Evolutionary conservation across 306 rosid genomes (phyloP).

Genomic region (Phaseolus lunatus): DNA sequence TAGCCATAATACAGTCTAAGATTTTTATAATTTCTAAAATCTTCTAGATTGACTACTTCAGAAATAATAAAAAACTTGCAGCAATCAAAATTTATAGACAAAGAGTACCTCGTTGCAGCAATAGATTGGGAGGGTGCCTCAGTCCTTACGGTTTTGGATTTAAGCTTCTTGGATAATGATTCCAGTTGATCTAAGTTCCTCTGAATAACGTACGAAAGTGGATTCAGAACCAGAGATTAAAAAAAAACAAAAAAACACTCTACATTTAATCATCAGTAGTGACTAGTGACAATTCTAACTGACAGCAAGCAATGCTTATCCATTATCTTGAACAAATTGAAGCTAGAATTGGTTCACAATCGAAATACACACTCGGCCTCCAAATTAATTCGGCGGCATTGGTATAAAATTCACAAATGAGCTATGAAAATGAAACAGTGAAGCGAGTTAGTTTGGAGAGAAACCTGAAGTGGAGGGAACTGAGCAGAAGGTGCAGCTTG

Average conservation of each 20-base stretch:
- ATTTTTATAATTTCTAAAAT: neutral
- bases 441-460: conserved; percentile 7
- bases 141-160: conserved; percentile 83
- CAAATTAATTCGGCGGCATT: conserved; percentile 28
- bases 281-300: neutral
- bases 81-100: conserved; percentile 1
- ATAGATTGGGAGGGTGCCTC: conserved; percentile 93
- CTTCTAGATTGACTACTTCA: conserved; percentile 13
- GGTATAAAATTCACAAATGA: neutral
- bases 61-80: neutral
- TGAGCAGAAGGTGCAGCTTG: conserved; percentile 98
- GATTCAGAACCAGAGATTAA: conserved; percentile 41
- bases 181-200: conserved; percentile 97
- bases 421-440: neutral
- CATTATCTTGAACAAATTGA: conserved; percentile 28
- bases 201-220: conserved; percentile 51
- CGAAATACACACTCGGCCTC: conserved; percentile 6
- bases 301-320: conserved; percentile 15
- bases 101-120: conserved; percentile 90
- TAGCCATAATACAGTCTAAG: neutral
- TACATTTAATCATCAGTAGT: neutral
- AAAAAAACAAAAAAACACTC: neutral
- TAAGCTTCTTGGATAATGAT: conserved; percentile 93
- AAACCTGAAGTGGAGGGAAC: conserved; percentile 97
- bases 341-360: conserved; percentile 24